Base-by-base conservation (phyloP, 768 basidiomycete genomes). In the Melanogaster broomeanus region DNA sequence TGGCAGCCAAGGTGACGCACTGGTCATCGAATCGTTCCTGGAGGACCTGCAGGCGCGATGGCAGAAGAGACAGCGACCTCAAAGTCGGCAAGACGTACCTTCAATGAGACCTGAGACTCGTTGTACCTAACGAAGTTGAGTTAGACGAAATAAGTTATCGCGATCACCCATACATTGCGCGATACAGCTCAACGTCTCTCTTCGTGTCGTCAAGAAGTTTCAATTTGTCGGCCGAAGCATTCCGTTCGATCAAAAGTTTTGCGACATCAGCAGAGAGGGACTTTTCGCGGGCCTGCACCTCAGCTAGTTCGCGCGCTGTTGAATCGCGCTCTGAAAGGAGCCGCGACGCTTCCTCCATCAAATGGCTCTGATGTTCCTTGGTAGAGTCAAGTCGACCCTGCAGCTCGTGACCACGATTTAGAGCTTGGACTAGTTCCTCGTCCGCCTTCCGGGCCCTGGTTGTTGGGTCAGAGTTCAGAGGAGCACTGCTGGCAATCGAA, bases 11-110 rank as follows among this genome's bases (percentile, higher is more conserved):
- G 2, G 81, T 79, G 6, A 79, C 67, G 1, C 74, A 63, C 55
- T 85, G 83, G 15, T 82, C 77, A 12, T 87, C 84, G 46, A 79
- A 80, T 22, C 83, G 76, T 48, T 87, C 83, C 59, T 85, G 79
- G 15, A 84, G 68, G 33, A 74, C 64, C 76, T 82, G 52, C 18
- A 40, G 31, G 27, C 2, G n/a, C 22, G 12, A 3, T 53, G 37
- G 27, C 9, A 49, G 49, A 27, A 18, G 42, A 46, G 18, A 24
- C n/a, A 1, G 28, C 10, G 18, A 6, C 13, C 18, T 8, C 42
- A 19, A 18, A n/a, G 37, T 12, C 39, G 10, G 16, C 16, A 18
- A 48, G 7, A 11, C 59, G 24, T 52, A 60, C 67, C 59, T 69
- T 69, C 30, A 60, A 47, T 5, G 62, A 56, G 39, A 51, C 45